Percentiles rank a stretch among this genome's conserved stretches.
Conservation (phyloP, 2,329 filamentous ascomycete species). For the Nigrograna mackinnonii region DNA sequence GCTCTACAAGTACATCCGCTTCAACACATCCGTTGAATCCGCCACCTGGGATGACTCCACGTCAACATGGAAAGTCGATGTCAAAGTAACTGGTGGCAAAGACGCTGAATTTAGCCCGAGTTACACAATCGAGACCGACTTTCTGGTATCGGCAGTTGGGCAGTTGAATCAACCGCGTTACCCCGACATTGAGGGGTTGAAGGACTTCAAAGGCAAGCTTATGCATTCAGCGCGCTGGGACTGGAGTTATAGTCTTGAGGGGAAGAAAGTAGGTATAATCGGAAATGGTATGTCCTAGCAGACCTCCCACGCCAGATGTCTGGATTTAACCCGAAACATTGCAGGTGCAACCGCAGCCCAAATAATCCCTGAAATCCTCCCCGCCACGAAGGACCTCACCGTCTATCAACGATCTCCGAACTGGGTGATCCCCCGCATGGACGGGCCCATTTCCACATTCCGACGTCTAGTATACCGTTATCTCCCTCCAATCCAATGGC, state of each 20-base stretch:
- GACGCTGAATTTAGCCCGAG: constrained; percentile 56
- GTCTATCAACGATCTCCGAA: neutral
- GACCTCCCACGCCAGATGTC: neutral
- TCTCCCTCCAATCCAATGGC: constrained; percentile 54
- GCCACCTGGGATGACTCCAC: constrained; percentile 38
- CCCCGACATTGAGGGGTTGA: constrained; percentile 53
- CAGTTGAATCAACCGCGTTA: constrained; percentile 60
- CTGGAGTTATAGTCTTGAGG: constrained; percentile 58
- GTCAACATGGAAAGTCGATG: constrained; percentile 30
- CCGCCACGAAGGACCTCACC: neutral
- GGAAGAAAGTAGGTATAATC: constrained; percentile 62
- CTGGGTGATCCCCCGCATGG: constrained; percentile 49
- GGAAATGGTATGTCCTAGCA: constrained; percentile 53
- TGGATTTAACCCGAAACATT: too few relatives aligned
- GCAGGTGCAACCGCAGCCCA: constrained; percentile 56
- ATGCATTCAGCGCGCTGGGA: constrained; percentile 65
- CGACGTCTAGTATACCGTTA: constrained; percentile 52
- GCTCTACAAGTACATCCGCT: constrained; percentile 31
- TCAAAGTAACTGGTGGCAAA: constrained; percentile 1
- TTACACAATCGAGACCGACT: constrained; percentile 57
- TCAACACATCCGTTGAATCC: constrained; percentile 30
- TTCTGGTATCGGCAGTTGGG: constrained; percentile 62
- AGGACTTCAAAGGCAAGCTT: constrained; percentile 55
- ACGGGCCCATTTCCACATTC: constrained; percentile 49
- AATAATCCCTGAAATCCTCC: constrained; percentile 1